Evolutionary conservation across 192 early-diverging fungal species (phyloP).

Genomic region (Helicostylum pulchrum): DNA sequence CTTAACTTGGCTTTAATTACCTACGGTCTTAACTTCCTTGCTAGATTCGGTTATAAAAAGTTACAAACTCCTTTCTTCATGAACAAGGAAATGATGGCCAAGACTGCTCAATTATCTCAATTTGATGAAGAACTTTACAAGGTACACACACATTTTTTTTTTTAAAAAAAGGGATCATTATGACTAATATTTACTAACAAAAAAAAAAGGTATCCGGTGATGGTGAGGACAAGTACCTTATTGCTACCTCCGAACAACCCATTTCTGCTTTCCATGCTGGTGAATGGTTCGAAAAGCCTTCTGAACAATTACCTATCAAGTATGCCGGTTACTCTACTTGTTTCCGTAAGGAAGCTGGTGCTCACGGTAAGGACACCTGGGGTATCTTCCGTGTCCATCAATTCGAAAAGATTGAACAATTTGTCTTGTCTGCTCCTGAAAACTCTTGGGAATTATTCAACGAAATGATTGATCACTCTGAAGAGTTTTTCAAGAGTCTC

Average conservation of each 20-base stretch:
- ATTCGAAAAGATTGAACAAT: conserved; percentile 99
- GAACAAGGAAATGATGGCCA: conserved; percentile 94
- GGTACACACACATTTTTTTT: no score
- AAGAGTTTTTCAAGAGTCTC: conserved; percentile 95
- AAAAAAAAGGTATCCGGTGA: conserved; percentile 57
- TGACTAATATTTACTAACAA: neutral
- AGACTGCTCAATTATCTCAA: conserved; percentile 96
- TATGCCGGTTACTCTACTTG: conserved; percentile 97
- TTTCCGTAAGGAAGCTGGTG: conserved; percentile 99
- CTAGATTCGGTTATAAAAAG: conserved; percentile 80
- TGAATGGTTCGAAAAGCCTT: conserved; percentile 93
- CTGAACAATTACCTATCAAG: conserved; percentile 87
- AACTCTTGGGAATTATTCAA: conserved; percentile 99
- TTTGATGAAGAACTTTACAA: conserved; percentile 99
- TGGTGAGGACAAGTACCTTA: conserved; percentile 92
- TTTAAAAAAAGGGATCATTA: conserved; percentile 5
- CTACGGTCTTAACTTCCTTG: conserved; percentile 93
- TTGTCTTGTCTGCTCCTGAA: conserved; percentile 92
- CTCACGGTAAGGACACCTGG: conserved; percentile 96
- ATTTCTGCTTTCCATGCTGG: conserved; percentile 94
- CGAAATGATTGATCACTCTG: conserved; percentile 86
- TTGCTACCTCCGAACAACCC: conserved; percentile 98
- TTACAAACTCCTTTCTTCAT: conserved; percentile 98
- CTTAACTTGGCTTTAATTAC: conserved; percentile 95
- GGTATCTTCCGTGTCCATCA: conserved; percentile 99